Conservation (phyloP, 2,329 filamentous ascomycete species). For the Diaporthe australafricana region DNA sequence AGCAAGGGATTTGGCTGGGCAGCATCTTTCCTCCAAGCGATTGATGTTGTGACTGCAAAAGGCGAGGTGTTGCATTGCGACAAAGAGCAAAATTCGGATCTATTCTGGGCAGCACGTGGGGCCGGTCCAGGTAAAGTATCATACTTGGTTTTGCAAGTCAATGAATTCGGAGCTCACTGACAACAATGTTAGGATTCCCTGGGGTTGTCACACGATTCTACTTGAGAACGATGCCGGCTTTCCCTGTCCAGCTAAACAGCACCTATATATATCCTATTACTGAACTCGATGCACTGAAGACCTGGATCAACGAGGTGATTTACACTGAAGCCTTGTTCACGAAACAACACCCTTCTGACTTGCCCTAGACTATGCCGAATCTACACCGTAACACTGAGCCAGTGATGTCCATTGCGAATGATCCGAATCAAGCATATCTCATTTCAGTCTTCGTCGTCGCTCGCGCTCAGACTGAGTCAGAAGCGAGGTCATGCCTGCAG, state of each 20-base stretch:
- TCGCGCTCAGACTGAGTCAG: neutral
- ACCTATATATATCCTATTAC: neutral
- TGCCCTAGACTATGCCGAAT: neutral
- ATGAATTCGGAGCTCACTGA: neutral
- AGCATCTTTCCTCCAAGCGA: neutral
- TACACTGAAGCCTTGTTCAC: no score
- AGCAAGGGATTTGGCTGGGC: neutral
- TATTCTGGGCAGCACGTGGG: neutral
- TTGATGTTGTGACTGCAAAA: constrained; percentile 2
- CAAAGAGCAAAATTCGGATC: neutral
- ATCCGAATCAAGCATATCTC: neutral
- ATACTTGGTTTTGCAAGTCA: no score
- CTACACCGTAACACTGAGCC: neutral
- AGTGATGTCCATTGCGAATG: neutral
- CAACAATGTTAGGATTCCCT: neutral
- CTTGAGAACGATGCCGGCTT: neutral
- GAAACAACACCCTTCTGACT: no score
- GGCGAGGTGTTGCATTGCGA: neutral
- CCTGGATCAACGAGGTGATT: neutral
- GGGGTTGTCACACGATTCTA: neutral
- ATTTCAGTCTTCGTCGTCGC: neutral
- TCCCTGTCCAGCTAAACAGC: neutral
- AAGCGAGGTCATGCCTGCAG: neutral
- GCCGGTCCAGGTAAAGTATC: neutral
- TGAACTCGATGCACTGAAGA: neutral